These are phyloP conservation scores for Afroboletus lepidellus DNA, from an alignment of 1,284 basidiomycete genomes.

Conservation along the genomic window DNA sequence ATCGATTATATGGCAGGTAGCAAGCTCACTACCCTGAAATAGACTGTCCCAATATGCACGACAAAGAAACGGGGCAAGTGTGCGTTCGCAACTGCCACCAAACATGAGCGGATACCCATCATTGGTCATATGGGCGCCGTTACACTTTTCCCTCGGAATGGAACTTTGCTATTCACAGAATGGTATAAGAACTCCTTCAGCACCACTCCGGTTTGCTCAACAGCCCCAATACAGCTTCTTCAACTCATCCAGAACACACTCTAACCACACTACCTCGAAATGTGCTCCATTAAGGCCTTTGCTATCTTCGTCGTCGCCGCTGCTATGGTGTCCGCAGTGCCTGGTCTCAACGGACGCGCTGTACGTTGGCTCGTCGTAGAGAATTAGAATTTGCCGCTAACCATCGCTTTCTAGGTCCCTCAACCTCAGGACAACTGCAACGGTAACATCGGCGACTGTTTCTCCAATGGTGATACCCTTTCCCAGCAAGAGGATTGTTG, in stretches of 20 bases:
- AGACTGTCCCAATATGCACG: too few relatives aligned
- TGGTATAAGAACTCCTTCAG: not conserved
- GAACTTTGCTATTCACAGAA: not conserved
- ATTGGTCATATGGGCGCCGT: too few relatives aligned
- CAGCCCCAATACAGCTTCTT: not conserved
- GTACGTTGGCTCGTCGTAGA: slow-evolving; percentile 2
- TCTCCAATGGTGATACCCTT: not conserved
- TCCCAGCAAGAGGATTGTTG: too few relatives aligned
- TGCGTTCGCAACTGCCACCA: too few relatives aligned
- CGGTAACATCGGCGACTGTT: not conserved
- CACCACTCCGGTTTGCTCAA: not conserved
- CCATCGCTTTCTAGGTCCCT: not conserved
- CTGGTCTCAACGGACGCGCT: not conserved
- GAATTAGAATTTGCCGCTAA: not conserved
- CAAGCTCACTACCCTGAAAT: too few relatives aligned
- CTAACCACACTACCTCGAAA: not conserved
- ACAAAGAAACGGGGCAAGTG: too few relatives aligned
- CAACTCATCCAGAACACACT: not conserved
- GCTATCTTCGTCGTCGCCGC: slow-evolving; percentile 1
- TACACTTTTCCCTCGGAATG: not conserved
- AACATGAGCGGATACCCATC: too few relatives aligned
- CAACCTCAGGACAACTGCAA: not conserved
- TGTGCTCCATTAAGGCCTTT: slow-evolving; percentile 3
- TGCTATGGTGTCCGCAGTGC: slow-evolving; percentile 3
- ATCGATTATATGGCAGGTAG: too few relatives aligned